Evolutionary conservation across 202 grass and related monocot genomes (phyloP).

Genomic region (Carex sylvatica): DNA sequence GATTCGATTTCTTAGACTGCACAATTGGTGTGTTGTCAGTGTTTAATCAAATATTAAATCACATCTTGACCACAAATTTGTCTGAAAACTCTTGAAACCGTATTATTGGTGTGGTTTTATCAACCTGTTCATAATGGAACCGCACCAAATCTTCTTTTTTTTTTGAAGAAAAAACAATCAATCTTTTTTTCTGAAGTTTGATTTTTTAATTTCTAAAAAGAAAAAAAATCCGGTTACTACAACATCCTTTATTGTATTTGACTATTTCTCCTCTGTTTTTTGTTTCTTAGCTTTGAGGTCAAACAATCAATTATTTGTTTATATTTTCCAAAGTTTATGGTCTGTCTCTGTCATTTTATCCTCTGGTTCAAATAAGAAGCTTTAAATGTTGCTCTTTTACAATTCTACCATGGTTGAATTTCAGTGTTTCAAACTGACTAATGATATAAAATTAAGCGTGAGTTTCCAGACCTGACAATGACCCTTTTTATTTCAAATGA

Average conservation of each 20-base stretch:
- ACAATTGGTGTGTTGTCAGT: too few species aligned
- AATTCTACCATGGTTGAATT: background rate
- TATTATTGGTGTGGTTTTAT: too few species aligned
- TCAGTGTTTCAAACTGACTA: background rate
- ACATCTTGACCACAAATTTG: too few species aligned
- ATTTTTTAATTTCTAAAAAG: too few species aligned
- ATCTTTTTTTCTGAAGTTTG: too few species aligned
- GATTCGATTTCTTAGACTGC: too few species aligned
- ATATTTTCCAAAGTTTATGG: background rate
- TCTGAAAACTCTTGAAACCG: too few species aligned
- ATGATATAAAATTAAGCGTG: background rate
- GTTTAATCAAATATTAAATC: too few species aligned
- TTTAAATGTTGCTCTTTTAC: background rate
- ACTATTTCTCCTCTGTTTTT: background rate
- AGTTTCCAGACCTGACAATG: background rate
- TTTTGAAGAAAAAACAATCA: too few species aligned
- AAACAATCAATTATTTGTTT: slow-evolving; percentile 8
- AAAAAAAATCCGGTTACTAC: too few species aligned
- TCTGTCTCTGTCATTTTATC: background rate
- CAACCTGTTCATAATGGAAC: too few species aligned
- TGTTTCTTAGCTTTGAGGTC: slow-evolving; percentile 5
- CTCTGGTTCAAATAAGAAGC: background rate
- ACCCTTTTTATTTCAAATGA: background rate
- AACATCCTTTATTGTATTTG: background rate
- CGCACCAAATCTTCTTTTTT: too few species aligned